Evolutionary conservation across 2,329 filamentous ascomycete species (phyloP), one percentile per base, ranked within the genome.

Genomic region (Epichloe hybrida): DNA sequence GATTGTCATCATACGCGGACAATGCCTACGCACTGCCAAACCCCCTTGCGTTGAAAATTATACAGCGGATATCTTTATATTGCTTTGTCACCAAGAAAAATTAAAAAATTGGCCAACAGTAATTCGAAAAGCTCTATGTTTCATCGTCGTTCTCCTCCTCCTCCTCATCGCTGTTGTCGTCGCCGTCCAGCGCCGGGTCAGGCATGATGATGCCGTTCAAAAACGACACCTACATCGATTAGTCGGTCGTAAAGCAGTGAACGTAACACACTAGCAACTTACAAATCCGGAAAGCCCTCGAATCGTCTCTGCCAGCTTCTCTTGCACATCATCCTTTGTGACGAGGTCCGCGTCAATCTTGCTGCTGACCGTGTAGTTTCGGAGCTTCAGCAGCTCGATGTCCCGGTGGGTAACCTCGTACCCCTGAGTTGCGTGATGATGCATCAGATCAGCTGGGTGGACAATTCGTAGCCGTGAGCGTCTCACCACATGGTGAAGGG

Each of bases 371-470:
- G 85, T 90, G 64, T 85, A 95, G 64, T 83, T 93, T 54, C 82
- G 78, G 61, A 96, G 73, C 59, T 88, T 85, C 50, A 95, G 73
- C 49, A 96, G 74, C 50, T 83, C 80, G 60, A 95, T 89, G 58
- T 95, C 85, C 41, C 77, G 72, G 62, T 95, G 86, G 52, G 86
- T 81, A 20, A 77, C 75, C 43, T 79, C 72, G 62, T 86, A 95
- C 45, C 86, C 88, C 84, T 91, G 40, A 5, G 17, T 17, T 17
- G 17, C 2, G 31, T n/a, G 31, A 17, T 21, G 8, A 17, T 21
- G 8, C 37, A 21, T 34, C 15, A 34, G 39, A 21, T 34, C 15
- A 34, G 39, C 20, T 21, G 40, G n/a, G 1, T 13, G 40, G 21
- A 21, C 27, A 17, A 4, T 9, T 11, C 27, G 27, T 31, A 11